Base-by-base conservation (phyloP, 2,329 filamentous ascomycete genomes). In the Botryotinia calthae region DNA sequence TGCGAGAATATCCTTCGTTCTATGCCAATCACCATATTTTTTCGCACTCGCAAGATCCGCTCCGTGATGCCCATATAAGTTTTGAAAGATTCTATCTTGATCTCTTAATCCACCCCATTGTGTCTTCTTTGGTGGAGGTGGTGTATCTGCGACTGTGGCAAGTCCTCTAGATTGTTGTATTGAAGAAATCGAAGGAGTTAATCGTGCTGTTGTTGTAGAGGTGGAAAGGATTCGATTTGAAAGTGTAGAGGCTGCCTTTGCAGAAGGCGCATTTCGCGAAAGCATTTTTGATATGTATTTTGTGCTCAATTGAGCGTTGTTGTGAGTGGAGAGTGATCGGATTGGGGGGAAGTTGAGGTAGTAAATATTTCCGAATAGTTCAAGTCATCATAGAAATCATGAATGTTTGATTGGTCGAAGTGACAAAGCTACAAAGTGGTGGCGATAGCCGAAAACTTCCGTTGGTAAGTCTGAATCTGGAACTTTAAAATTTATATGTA, bases 1-100 rank as follows among this genome's bases (percentile, higher is more conserved):
- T 79, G 94, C 85, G 74, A 99, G 84, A 73, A 99, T 99, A 83
- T 99, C 96, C 88, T 99, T 99, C 72, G 96, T 99, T 88, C 97
- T 97, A 87, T 99, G 90, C 96, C 96, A 99, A 84, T 98, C 96
- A 79, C 96, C 96, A 88, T 97, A 97, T 86, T 97, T 97, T 91
- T 94, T 95, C 71, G 96, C 95, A 81, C 90, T 94, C 87, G 96
- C 95, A 79, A 99, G 85, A 83, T 98, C 95, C 76, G 94, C 88
- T 70, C 94, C 94, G 85, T 93, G 94, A 82, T 96, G 94, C 80
- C 94, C 91, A 86, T 99, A 99, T 74, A 99, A 88, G 85, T 99
- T 99, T 86, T 97, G 95, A 86, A 99, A 99, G 84, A 99, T 99
- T 80, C 96, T 91, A 85, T 99, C 96, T 86, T 98, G 94, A 83